Percentiles rank a stretch among this genome's conserved stretches.
Evolutionary conservation across 139 green algal genomes (phyloP).

Genomic region (Axilococcus clingmanii): DNA sequence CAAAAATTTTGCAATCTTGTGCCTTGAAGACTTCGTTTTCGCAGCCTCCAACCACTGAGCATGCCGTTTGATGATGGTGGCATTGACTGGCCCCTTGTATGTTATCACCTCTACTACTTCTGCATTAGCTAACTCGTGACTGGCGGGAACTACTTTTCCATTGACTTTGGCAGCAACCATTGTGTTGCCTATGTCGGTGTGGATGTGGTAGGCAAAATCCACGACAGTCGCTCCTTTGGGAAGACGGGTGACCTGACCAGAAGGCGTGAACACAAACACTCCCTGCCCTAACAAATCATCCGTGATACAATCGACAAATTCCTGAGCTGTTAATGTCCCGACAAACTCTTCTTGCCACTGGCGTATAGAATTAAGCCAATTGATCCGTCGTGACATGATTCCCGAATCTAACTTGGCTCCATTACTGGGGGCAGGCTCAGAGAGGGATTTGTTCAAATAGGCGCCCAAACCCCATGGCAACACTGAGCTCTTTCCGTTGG

Average conservation of each 20-base stretch:
- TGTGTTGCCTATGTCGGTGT: slow-evolving; percentile 69
- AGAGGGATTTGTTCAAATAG: not conserved
- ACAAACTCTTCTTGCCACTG: slow-evolving; percentile 83
- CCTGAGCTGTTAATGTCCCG: slow-evolving; percentile 51
- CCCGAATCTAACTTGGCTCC: slow-evolving; percentile 7
- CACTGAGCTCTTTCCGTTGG: not conserved
- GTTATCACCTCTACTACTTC: slow-evolving; percentile 77
- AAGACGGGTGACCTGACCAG: slow-evolving; percentile 56
- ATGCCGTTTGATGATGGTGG: slow-evolving; percentile 26
- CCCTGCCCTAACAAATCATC: slow-evolving; percentile 62
- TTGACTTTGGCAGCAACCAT: slow-evolving; percentile 76
- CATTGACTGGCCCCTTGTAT: slow-evolving; percentile 31
- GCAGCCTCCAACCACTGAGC: slow-evolving; percentile 29
- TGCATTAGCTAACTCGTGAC: slow-evolving; percentile 54
- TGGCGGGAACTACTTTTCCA: slow-evolving; percentile 41
- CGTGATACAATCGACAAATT: slow-evolving; percentile 81
- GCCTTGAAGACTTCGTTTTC: slow-evolving; percentile 41
- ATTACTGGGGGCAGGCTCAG: not conserved
- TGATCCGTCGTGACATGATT: slow-evolving; percentile 31
- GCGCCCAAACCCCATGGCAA: not conserved
- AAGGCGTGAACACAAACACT: slow-evolving; percentile 79
- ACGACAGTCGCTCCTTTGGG: slow-evolving; percentile 76
- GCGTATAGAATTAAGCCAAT: slow-evolving; percentile 67
- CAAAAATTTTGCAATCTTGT: slow-evolving; percentile 62
- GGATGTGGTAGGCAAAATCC: slow-evolving; percentile 86